phyloP scores from a whole-genome alignment of 2,329 filamentous ascomycete genomes.

The Xylaria sp. region DNA sequence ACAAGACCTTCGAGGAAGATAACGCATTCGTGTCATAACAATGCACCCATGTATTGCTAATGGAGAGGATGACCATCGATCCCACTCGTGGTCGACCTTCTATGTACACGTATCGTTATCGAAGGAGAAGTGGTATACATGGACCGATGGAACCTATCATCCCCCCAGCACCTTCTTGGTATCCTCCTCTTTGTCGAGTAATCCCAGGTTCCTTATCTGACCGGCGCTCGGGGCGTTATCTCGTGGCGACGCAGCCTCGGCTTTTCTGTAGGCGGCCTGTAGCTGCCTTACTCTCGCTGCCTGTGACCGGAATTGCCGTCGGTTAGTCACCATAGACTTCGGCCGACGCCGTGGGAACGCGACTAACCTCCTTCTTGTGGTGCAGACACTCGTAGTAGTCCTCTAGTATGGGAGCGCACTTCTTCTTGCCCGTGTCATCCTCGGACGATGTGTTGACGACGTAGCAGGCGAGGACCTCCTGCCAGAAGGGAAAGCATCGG shows the following conservation, averaged over 20 bases:
- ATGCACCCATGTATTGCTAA: slow-evolving; percentile 28
- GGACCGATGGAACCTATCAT: slow-evolving; percentile 34
- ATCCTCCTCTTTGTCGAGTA: slow-evolving; percentile 86
- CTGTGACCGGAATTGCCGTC: slow-evolving; percentile 57
- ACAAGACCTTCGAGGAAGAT: slow-evolving; percentile 12
- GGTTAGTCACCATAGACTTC: slow-evolving; percentile 15
- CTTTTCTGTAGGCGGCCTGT: slow-evolving; percentile 86
- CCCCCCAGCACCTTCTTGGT: slow-evolving; percentile 67
- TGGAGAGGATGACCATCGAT: slow-evolving; percentile 31
- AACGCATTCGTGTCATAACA: slow-evolving; percentile 1
- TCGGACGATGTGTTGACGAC: slow-evolving; percentile 89
- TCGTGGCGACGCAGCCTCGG: slow-evolving; percentile 77
- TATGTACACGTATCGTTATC: slow-evolving; percentile 43
- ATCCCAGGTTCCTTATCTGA: slow-evolving; percentile 86
- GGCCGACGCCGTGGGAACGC: slow-evolving; percentile 4
- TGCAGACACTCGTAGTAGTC: slow-evolving; percentile 99
- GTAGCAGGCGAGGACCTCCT: slow-evolving; percentile 98
- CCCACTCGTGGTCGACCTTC: slow-evolving; percentile 37
- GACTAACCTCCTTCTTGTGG: slow-evolving; percentile 93
- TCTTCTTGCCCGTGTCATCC: slow-evolving; percentile 82
- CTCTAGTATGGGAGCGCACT: slow-evolving; percentile 85
- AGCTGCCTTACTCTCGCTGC: slow-evolving; percentile 80
- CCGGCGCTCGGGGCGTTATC: slow-evolving; percentile 84
- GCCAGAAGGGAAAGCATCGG: slow-evolving; percentile 99
- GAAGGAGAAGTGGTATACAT: slow-evolving; percentile 31